A percentile compares a stretch with the other conserved stretches of the same genome.
Evolutionary conservation across 208 protist genomes (phyloP).

Genomic region (Angomonas desouzai): DNA sequence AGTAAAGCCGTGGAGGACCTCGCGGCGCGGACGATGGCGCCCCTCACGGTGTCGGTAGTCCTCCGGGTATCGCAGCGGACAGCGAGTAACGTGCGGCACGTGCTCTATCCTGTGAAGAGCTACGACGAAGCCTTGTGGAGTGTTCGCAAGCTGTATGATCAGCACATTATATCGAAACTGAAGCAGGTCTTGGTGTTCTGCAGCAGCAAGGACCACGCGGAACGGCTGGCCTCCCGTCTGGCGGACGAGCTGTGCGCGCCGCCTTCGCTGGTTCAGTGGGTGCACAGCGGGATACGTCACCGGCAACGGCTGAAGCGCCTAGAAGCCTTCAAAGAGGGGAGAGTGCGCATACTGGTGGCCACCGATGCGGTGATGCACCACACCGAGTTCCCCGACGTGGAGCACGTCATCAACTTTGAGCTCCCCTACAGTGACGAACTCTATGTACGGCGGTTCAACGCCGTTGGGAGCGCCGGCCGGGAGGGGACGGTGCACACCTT

Average conservation of each 20-base stretch:
- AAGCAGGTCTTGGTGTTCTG: constrained; percentile 83
- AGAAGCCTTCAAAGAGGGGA: constrained; percentile 68
- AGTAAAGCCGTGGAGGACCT: constrained; percentile 53
- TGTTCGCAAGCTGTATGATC: constrained; percentile 61
- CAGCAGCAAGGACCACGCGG: constrained; percentile 50
- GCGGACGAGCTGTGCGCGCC: constrained; percentile 36
- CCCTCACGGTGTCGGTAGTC: constrained; percentile 58
- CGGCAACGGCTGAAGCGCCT: constrained; percentile 60
- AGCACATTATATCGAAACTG: constrained; percentile 54
- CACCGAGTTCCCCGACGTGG: constrained; percentile 92
- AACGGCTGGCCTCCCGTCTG: constrained; percentile 52
- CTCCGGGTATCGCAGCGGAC: constrained; percentile 59
- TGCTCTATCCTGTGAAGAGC: constrained; percentile 46
- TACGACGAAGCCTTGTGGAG: constrained; percentile 37
- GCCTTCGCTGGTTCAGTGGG: constrained; percentile 63
- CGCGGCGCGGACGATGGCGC: constrained; percentile 66
- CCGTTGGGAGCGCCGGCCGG: constrained; percentile 95
- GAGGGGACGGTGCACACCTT: constrained; percentile 92
- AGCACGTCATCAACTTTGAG: constrained; percentile 97
- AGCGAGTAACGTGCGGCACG: constrained; percentile 52
- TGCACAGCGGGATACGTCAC: constrained; percentile 91
- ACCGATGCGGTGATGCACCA: constrained; percentile 95
- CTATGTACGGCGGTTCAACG: constrained; percentile 98
- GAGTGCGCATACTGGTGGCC: constrained; percentile 90
- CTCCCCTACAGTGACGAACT: constrained; percentile 93